A percentile compares a stretch with the other conserved stretches of the same genome.
These are phyloP conservation scores for Danielia oregonensis DNA, from an alignment of 805 yeast species.

Conservation along the genomic window DNA sequence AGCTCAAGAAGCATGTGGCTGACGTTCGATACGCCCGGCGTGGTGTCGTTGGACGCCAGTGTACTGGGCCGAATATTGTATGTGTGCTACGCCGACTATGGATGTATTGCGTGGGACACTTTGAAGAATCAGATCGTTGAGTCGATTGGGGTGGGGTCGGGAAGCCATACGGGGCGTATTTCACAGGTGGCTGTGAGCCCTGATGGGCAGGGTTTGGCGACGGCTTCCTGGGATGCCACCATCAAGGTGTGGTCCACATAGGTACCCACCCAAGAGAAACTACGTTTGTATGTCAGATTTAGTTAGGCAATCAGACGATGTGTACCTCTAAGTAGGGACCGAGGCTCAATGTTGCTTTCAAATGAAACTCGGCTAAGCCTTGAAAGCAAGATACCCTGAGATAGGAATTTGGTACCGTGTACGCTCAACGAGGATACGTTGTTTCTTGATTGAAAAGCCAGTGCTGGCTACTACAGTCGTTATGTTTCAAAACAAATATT, in stretches of 20 bases:
- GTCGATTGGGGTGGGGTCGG: constrained; percentile 47
- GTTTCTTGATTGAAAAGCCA: no score
- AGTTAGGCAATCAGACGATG: no score
- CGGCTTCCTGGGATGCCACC: constrained; percentile 80
- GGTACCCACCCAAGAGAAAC: no score
- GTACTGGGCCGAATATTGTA: constrained; percentile 70
- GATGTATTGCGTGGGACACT: constrained; percentile 76
- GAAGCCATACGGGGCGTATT: constrained; percentile 52
- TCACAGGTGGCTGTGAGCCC: constrained; percentile 63
- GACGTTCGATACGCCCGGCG: constrained; percentile 59
- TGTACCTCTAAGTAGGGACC: no score
- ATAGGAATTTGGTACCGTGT: no score
- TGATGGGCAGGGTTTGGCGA: constrained; percentile 72
- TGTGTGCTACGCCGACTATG: constrained; percentile 71
- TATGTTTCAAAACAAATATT: not conserved
- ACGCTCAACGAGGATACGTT: no score
- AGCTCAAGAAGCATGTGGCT: constrained; percentile 14
- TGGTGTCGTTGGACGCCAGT: constrained; percentile 69
- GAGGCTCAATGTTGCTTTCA: no score
- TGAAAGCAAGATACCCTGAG: no score
- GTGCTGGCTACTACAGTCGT: no score
- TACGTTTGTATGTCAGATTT: no score
- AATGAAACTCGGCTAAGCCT: no score
- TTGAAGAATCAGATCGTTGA: constrained; percentile 65
- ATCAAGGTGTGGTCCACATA: constrained; percentile 58